Base-by-base conservation (phyloP, 139 green algal species). In the Chlamydomonas sp. region DNA sequence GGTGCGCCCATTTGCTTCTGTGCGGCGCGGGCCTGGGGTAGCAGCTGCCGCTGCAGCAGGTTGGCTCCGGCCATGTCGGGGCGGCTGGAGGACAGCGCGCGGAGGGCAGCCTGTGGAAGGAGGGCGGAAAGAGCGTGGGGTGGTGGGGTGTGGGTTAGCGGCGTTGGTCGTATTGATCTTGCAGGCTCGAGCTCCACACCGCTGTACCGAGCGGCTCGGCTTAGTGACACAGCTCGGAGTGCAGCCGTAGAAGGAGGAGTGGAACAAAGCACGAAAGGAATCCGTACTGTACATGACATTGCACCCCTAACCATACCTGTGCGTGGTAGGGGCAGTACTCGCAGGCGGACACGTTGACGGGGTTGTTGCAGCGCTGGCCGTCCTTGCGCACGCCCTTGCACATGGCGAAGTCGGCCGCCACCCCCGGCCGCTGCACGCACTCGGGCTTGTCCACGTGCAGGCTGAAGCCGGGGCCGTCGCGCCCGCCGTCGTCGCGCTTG, bases 311-410 rank as follows among this genome's bases (percentile, higher is more conserved):
- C 16, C 61, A 3, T 18, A 80, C 83, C 83, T 88, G 83, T 0
- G 88, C 88, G 57, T 91, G 88, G 88, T 91, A 89, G 57, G 72
- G 67, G 80, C 89, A 92, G 85, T 86, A 92, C 85, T 92, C 89
- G 69, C 89, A 92, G 17, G 79, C 31, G 76, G n/a, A 86, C 62
- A 78, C 81, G 89, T 90, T 90, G 57, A 92, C 59, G 12, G 85
- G 64, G 5, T 76, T 63, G 4, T 61, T 84, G 85, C 89, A 92
- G 62, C 76, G 76, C 12, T 68, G 73, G 62, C 89, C 89, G 63
- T 92, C 89, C 89, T 87, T 87, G n/a, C 75, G 75, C 5, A 49
- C 85, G 17, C 89, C 89, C 60, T 66, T 61, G 85, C 89, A 92
- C 6, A 79, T 63, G 2, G n/a, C 89, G 57, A 90, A 86, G 85